Conservation (phyloP, 2,329 filamentous ascomycete species). For the Fusarium sp. region DNA sequence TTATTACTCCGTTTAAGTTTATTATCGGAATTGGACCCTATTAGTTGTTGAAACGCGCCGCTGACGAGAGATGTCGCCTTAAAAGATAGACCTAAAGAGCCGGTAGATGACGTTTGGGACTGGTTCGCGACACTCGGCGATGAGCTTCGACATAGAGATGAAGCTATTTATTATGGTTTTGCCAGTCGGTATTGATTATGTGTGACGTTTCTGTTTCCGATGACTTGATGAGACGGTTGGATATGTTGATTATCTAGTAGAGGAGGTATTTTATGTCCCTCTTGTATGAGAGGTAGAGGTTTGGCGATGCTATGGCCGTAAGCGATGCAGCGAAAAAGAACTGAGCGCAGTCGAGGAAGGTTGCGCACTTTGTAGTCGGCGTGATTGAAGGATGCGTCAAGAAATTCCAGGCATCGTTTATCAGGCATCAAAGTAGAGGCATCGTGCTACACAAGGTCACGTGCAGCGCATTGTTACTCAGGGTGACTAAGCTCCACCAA, state of each 20-base stretch:
- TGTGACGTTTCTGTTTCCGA: constrained; percentile 27
- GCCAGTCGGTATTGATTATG: constrained; percentile 56
- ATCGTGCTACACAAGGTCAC: too few relatives aligned
- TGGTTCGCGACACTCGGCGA: constrained; percentile 53
- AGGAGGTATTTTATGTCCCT: constrained; percentile 55
- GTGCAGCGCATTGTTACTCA: too few relatives aligned
- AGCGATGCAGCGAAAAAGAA: neutral
- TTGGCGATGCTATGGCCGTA: constrained; percentile 49
- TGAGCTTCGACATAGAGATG: constrained; percentile 57
- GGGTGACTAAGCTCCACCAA: too few relatives aligned
- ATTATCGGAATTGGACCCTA: constrained; percentile 52
- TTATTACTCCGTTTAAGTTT: constrained; percentile 56
- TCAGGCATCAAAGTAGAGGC: too few relatives aligned
- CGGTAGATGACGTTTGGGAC: constrained; percentile 54
- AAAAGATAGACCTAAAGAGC: constrained; percentile 58
- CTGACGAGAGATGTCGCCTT: constrained; percentile 51
- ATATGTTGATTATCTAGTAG: constrained; percentile 58
- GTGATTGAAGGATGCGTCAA: too few relatives aligned
- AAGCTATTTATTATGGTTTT: constrained; percentile 56
- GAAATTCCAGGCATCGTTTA: too few relatives aligned
- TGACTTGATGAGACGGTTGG: constrained; percentile 55
- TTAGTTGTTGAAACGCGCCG: constrained; percentile 53
- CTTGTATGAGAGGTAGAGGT: constrained; percentile 58
- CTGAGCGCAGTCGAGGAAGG: too few relatives aligned
- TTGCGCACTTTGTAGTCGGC: too few relatives aligned